Percentiles rank a stretch among this genome's conserved stretches.
phyloP scores from a whole-genome alignment of 2,329 filamentous ascomycete genomes.

The Calonectria henricotiae region DNA sequence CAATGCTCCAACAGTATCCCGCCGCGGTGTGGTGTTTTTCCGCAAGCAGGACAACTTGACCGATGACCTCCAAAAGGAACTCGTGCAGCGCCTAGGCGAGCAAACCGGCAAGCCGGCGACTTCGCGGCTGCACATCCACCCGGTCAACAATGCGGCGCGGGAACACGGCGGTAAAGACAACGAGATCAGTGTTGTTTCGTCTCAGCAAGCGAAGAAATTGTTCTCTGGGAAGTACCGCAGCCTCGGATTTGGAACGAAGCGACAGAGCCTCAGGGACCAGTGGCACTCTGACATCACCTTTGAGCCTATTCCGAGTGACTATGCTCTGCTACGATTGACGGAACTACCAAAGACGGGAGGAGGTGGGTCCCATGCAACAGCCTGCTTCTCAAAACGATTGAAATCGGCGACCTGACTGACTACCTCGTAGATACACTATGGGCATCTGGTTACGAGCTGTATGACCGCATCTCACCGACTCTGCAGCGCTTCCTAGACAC shows the following conservation, averaged over 20 bases:
- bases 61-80: constrained; percentile 76
- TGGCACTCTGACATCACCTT: constrained; percentile 67
- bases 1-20: constrained; percentile 68
- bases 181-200: constrained; percentile 75
- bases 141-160: constrained; percentile 68
- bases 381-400: constrained; percentile 29
- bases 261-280: constrained; percentile 27
- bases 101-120: constrained; percentile 71
- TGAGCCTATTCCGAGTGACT: constrained; percentile 76
- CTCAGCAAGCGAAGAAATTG: constrained; percentile 60
- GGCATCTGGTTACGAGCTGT: constrained; percentile 78
- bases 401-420: constrained; percentile 37
- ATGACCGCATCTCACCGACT: constrained; percentile 73
- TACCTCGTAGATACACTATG: constrained; percentile 70
- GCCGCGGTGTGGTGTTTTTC: constrained; percentile 81
- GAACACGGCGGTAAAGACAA: constrained; percentile 71
- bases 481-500: constrained; percentile 73
- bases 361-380: constrained; percentile 50
- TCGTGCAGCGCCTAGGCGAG: constrained; percentile 74
- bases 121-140: constrained; percentile 74
- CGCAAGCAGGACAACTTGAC: constrained; percentile 74
- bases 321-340: constrained; percentile 70
- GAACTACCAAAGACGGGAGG: constrained; percentile 71
- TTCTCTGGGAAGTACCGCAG: constrained; percentile 53
- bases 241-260: constrained; percentile 50